Evolutionary conservation across 768 basidiomycete genomes (phyloP), one percentile per base, ranked within the genome.

Genomic region (Pleurotus eryngii): DNA sequence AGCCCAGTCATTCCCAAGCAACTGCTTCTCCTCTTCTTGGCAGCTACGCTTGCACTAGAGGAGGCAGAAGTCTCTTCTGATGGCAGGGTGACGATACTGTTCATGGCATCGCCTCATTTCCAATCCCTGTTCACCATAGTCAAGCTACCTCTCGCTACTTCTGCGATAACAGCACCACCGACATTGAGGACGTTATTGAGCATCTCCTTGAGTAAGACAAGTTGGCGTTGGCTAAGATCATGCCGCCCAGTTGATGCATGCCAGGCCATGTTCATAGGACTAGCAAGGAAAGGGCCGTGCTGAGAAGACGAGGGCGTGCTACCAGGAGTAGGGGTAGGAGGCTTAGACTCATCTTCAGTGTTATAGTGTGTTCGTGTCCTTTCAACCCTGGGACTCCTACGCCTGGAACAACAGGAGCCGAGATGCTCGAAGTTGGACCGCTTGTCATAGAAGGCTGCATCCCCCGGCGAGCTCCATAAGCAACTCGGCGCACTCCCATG

Each of bases 401-500:
- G 11, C 42, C 59, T 11, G 54, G 61, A 59, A 59, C 68, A 43
- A 64, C 60, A 5, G 81, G 76, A 5, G 76, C 72, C 4, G 82
- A 80, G 3, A 72, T 64, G 50, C 75, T 81, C 1, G 77, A 67
- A 11, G 74, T 59, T 4, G 76, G 74, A 17, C 65, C 64, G 42
- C 64, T 56, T 59, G 66, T 65, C 9, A 65, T 59, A 35, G 69
- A 61, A 6, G 70, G 46, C 20, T 75, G 65, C 14, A 80, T 74
- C 86, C 87, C 2, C 88, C 84, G 0, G 89, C 91, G 1, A 96
- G 79, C 66, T 95, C 91, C 50, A 95, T 87, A 39, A 96, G 78
- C 20, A 96, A 72, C 64, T 90, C 90, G 0, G 93, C 93, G 65
- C 92, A 93, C 62, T 94, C 92, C 91, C 92, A 93, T 30, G 90